phyloP scores from a whole-genome alignment of 352 stramenopile species.

The Pythium periplocum region DNA sequence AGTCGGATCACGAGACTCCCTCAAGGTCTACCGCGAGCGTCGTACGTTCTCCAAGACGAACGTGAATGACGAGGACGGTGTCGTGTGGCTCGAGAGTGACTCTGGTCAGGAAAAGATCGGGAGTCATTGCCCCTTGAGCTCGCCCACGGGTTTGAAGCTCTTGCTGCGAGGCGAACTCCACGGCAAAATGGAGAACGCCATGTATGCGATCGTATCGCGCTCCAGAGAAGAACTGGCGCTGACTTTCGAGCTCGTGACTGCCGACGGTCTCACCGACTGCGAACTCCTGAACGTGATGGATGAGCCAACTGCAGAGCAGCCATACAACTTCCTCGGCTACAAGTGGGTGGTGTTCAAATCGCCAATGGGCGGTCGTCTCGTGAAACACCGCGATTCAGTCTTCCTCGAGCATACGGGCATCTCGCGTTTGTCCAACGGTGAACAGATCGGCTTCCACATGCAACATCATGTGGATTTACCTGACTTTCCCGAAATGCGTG shows the following conservation, averaged over 20 bases:
- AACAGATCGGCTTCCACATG: slow-evolving; percentile 47
- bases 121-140: too few relatives aligned
- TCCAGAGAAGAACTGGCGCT: slow-evolving; percentile 51
- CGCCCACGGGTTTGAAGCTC: too few relatives aligned
- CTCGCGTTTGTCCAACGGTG: slow-evolving; percentile 26
- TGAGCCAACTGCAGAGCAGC: slow-evolving; percentile 29
- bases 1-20: background rate
- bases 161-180: slow-evolving; percentile 38
- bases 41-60: background rate
- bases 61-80: too few relatives aligned
- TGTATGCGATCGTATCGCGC: slow-evolving; percentile 48
- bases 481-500: slow-evolving; percentile 29
- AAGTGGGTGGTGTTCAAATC: slow-evolving; percentile 54
- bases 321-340: slow-evolving; percentile 46
- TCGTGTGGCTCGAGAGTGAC: too few relatives aligned
- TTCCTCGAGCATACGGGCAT: slow-evolving; percentile 48
- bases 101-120: too few relatives aligned
- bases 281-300: slow-evolving; percentile 55
- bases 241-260: slow-evolving; percentile 36
- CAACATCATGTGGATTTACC: slow-evolving; percentile 55
- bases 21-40: background rate
- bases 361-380: slow-evolving; percentile 25
- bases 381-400: slow-evolving; percentile 43
- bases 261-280: slow-evolving; percentile 58
- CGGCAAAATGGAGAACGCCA: slow-evolving; percentile 47